Base-by-base conservation (phyloP, 148 eudicot genomes). In the Chenopodium album region DNA sequence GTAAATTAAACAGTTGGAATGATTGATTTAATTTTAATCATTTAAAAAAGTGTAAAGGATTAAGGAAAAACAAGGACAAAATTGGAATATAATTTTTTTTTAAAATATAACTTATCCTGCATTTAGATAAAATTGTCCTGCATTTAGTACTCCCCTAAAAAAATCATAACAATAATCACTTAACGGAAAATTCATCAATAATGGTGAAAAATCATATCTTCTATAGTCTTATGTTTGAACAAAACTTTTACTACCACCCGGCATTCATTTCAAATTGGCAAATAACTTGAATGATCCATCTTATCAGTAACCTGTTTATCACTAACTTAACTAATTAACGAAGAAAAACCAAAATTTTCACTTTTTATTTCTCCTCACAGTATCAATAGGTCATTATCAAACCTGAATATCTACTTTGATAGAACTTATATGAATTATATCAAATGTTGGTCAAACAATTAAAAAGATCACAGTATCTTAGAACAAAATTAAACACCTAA, bases 391-490 rank as follows among this genome's bases (percentile, higher is more conserved):
- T 44, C 52, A 0, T 62, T 16, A 4, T 47, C 77, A 37, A 65
- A 81, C 66, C 78, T 70, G 50, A 75, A 67, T 19, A 4, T 67
- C 47, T 64, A 81, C 62, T 16, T 71, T 19, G 34, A 62, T 48
- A 48, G 13, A 64, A 2, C 37, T 11, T 10, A 52, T 34, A 67
- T 13, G 47, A 2, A 37, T 11, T 10, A 52, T 34, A 67, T 13
- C 63, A 67, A 10, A 9, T 9, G 14, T 32, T 50, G 54, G 13
- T 13, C 54, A 12, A 50, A 50, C 16, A 50, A 50, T 50, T 41
- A 12, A 50, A 11, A 50, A 50, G 0, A 50, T 50, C 12, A 29
- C 12, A 41, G 44, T 41, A 11, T 14, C 71, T 9, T 12, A 71
- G 19, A 41, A 44, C 29, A 5, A 69, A 31, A 4, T 31, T 17